Percentiles rank a stretch among this genome's conserved stretches.
These are phyloP conservation scores for Salvia hispanica DNA, from an alignment of 257 asterid species.

Conservation along the genomic window DNA sequence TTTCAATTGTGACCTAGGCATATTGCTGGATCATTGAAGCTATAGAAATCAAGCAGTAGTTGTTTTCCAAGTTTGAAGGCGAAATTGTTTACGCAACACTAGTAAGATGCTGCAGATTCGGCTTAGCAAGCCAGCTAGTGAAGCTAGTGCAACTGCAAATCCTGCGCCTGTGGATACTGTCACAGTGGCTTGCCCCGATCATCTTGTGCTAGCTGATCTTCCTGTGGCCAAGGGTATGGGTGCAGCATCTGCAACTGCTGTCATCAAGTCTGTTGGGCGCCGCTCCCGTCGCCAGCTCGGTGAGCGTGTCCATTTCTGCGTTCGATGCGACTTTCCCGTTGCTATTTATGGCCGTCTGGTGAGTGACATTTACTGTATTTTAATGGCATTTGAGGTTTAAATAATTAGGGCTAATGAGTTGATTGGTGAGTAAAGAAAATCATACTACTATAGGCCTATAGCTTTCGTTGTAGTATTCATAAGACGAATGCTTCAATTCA, in stretches of 20 bases:
- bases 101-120: conserved; percentile 88
- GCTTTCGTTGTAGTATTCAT: no score
- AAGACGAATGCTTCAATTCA: no score
- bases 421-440: no score
- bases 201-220: conserved; percentile 91
- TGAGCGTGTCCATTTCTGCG: conserved; percentile 94
- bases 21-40: conserved; percentile 26
- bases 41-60: conserved; percentile 9
- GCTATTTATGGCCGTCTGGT: conserved; percentile 97
- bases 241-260: conserved; percentile 52
- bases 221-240: conserved; percentile 96
- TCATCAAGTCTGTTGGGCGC: conserved; percentile 73
- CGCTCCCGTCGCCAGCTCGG: conserved; percentile 96
- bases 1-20: conserved; percentile 16
- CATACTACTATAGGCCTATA: no score
- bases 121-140: conserved; percentile 85
- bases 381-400: background rate
- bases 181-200: conserved; percentile 97
- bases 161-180: conserved; percentile 61
- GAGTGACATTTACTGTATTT: conserved; percentile 21
- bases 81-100: background rate
- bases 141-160: conserved; percentile 63
- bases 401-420: background rate
- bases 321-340: conserved; percentile 82
- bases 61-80: conserved; percentile 16